Evolutionary conservation across 2,329 filamentous ascomycete genomes (phyloP), one percentile per base, ranked within the genome.

Genomic region (Aspergillus fumigatiaffinis): DNA sequence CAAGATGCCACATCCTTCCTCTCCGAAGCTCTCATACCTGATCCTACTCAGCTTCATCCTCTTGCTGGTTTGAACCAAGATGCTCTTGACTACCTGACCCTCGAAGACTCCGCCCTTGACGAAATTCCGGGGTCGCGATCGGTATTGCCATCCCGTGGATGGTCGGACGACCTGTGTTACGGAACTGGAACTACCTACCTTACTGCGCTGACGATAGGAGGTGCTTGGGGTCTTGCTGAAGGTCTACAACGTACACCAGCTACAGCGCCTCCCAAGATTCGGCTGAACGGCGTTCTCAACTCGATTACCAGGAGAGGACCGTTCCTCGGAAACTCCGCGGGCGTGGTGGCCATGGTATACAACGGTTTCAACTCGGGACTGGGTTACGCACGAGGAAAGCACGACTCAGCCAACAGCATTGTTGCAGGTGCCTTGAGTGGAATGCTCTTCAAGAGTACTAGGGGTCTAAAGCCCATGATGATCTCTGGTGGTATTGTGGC

Each of bases 131-230:
- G 92, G 70, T 84, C 87, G 58, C 89, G 90, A 73, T 95, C 93
- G 47, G 89, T 92, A 54, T 84, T 99, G 54, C 94, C 95, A 47
- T 97, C 92, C 56, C 88, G 94, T 74, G 94, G 94, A 73, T 99
- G 96, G 87, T 96, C 92, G 60, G 94, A 99, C 73, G 94, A 99
- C 75, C 85, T 99, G 59, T 97, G 94, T 79, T 99, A 99, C 75
- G 94, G 95, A 71, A 95, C 94, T 23, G 94, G 94, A 68, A 87
- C 93, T 61, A 96, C 92, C 71, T 99, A 99, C 73, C 82, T 99
- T 59, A 81, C 90, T n/a, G 94, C 90, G 6, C 80, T 99, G 68
- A 84, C 88, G 44, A 73, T 95, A 64, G 94, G 94, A 75, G 94
- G 94, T 65, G 87, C 86, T 56, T 97, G 93, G 93, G 94, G 94